Percentiles rank a stretch among this genome's conserved stretches.
These are phyloP conservation scores for Ambrosia artemisiifolia DNA, from an alignment of 129 eudicot genomes.

Conservation along the genomic window DNA sequence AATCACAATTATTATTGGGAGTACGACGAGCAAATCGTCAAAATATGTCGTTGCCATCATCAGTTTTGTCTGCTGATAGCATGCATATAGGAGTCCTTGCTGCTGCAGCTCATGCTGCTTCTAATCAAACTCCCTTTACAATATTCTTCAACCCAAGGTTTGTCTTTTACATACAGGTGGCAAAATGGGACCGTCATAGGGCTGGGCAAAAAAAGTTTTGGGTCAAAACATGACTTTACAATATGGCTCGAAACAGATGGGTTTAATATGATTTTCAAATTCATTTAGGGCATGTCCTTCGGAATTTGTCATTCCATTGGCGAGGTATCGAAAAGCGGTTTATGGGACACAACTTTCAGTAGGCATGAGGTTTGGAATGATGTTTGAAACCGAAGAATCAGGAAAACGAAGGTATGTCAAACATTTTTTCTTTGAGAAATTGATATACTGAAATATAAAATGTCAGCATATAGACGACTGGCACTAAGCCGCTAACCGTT, in stretches of 20 bases:
- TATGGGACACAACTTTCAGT: conserved; percentile 76
- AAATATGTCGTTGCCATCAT: conserved; percentile 82
- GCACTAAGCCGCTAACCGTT: not conserved
- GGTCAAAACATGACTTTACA: not conserved
- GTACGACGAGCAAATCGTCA: conserved; percentile 93
- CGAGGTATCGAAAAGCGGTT: conserved; percentile 66
- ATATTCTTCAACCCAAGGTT: conserved; percentile 94
- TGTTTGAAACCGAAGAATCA: conserved; percentile 98
- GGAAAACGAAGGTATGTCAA: conserved; percentile 89
- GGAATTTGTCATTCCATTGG: conserved; percentile 80
- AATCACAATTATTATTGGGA: conserved; percentile 81
- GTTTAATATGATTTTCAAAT: not conserved
- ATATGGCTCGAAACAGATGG: too few relatives aligned
- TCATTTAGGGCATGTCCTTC: conserved; percentile 88
- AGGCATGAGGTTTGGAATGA: conserved; percentile 98
- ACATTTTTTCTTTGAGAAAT: not conserved
- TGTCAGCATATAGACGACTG: not conserved
- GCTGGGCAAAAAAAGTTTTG: not conserved
- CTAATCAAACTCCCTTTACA: conserved; percentile 78
- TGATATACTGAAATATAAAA: not conserved
- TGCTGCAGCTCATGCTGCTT: conserved; percentile 99
- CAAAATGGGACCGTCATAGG: not conserved
- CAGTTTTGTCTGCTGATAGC: conserved; percentile 96
- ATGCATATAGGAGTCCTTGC: conserved; percentile 99
- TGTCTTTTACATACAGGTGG: not conserved